phyloP scores from a whole-genome alignment of 208 protist species.

The Leishmania turanica region DNA sequence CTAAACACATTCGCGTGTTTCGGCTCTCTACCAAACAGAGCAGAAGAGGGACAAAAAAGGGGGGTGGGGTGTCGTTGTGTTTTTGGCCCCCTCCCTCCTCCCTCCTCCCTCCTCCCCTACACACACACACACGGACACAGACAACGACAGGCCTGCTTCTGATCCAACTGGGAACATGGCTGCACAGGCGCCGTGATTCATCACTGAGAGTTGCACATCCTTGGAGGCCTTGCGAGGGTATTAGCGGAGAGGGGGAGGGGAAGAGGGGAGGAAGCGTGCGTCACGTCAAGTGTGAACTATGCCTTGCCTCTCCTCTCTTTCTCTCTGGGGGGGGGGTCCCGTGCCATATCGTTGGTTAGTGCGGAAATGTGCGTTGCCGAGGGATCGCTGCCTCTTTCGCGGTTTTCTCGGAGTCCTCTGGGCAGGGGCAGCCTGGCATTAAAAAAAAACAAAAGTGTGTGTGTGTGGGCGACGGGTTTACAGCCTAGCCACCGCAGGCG shows the following conservation, averaged over 20 bases:
- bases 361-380: neutral
- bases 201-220: neutral
- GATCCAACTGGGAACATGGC: neutral
- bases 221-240: neutral
- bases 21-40: neutral
- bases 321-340: neutral
- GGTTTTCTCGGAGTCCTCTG: neutral
- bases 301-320: conserved; percentile 17
- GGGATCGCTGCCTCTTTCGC: neutral
- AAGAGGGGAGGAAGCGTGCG: neutral
- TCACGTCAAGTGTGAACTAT: neutral
- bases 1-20: neutral
- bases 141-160: neutral
- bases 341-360: neutral
- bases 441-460: neutral
- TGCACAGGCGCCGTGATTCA: neutral
- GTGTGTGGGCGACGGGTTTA: neutral
- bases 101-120: neutral
- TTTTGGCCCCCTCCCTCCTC: neutral
- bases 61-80: neutral
- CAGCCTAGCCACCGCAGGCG: neutral
- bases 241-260: neutral
- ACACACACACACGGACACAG: neutral
- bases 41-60: neutral
- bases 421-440: neutral